Base-by-base conservation (phyloP, 2,329 filamentous ascomycete species). In the Colletotrichum sp. region DNA sequence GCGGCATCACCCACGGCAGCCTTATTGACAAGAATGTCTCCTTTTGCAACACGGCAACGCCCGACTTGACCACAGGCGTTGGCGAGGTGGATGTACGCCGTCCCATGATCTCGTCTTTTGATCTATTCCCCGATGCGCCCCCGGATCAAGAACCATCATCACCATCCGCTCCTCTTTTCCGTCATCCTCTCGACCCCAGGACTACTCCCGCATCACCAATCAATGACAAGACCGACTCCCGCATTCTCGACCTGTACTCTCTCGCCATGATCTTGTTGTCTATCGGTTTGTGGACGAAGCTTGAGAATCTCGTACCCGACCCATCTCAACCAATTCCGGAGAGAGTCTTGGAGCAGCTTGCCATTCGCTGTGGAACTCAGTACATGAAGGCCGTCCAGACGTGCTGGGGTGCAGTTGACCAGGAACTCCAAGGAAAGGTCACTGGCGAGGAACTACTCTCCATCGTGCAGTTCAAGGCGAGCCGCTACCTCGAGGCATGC, bases 351-450 rank as follows among this genome's bases (percentile, higher is more conserved):
- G 88, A 92, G 2, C 90, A 92, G 77, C 85, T 95, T 3, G 90
- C 92, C 0, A 90, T 92, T 5, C 91, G 92, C 81, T 96, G 94
- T 78, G 94, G 94, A 16, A 94, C 92, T 9, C 87, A 94, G 0
- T 96, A 95, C 83, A 93, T 92, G 89, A 93, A 93, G 80, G 94
- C 93, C 1, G 94, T 95, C 3, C 90, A 94, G 80, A 89, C 91
- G 5, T 96, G 94, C 79, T 93, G 94, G 87, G 88, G 88, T 74
- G 92, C 93, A n/a, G 92, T 93, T 4, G 93, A 95, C 66, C 88
- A 91, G 52, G 90, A 92, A 73, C 83, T 92, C 9, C 83, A 85
- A 0, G 89, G 88, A 2, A 83, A 84, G 36, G 82, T 82, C 0
- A 84, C 85, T 6, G 86, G 87, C 4, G 91, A 92, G 68, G 85